Conservation (phyloP, 2,329 filamentous ascomycete genomes). For the Penicillium verrucosum region DNA sequence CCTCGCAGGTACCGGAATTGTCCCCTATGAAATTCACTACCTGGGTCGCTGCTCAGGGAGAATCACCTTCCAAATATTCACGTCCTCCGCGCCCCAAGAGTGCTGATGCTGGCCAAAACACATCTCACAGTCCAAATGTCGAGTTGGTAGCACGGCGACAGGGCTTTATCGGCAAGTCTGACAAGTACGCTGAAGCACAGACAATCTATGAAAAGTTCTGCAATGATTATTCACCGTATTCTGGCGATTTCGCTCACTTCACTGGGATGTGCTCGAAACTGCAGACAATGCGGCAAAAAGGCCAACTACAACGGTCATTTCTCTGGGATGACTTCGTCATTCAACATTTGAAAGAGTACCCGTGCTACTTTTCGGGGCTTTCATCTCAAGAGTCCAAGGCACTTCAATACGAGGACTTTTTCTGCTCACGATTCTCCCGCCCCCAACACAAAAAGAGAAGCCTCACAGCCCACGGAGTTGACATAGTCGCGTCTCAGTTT, state of each 20-base stretch:
- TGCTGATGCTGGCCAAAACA: neutral
- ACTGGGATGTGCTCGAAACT: slow-evolving; percentile 38
- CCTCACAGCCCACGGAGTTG: slow-evolving; percentile 33
- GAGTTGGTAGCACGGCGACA: slow-evolving; percentile 22
- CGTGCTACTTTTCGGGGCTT: slow-evolving; percentile 31
- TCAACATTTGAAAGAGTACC: slow-evolving; percentile 39
- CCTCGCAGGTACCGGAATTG: neutral
- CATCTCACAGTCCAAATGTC: slow-evolving; percentile 2
- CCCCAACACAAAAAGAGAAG: slow-evolving; percentile 38
- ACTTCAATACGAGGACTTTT: slow-evolving; percentile 41
- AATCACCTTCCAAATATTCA: slow-evolving; percentile 16
- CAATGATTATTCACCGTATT: slow-evolving; percentile 39
- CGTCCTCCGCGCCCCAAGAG: neutral
- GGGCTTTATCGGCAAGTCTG: slow-evolving; percentile 20
- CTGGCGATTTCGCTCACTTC: slow-evolving; percentile 40
- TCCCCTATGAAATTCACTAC: slow-evolving; percentile 4
- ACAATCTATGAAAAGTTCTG: slow-evolving; percentile 39
- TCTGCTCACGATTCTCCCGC: slow-evolving; percentile 30
- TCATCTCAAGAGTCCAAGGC: slow-evolving; percentile 24
- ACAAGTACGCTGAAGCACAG: slow-evolving; percentile 23
- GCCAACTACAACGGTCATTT: slow-evolving; percentile 34
- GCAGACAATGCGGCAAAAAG: slow-evolving; percentile 29
- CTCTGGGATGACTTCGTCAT: slow-evolving; percentile 49
- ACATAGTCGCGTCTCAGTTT: slow-evolving; percentile 28
- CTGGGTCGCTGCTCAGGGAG: slow-evolving; percentile 15